phyloP scores from a whole-genome alignment of 2,329 filamentous ascomycete species.

The Aschersonia sp. region DNA sequence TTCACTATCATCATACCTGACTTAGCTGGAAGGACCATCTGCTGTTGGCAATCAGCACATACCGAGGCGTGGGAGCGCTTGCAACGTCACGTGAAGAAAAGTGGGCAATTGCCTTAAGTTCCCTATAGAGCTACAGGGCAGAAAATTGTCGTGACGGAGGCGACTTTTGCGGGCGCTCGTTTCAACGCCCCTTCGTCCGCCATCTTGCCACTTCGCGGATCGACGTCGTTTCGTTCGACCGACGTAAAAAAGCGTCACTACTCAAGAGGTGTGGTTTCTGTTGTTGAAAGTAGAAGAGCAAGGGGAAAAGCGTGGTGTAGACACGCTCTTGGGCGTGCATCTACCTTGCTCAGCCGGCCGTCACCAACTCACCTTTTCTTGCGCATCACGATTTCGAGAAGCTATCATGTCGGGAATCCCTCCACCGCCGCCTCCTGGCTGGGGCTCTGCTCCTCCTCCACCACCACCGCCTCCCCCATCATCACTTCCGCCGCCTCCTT shows the following conservation, averaged over 20 bases:
- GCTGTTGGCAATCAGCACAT: not conserved
- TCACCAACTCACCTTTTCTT: slow-evolving; percentile 11
- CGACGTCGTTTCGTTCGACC: not conserved
- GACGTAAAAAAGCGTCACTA: not conserved
- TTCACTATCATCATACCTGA: too few relatives aligned
- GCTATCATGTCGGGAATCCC: slow-evolving; percentile 36
- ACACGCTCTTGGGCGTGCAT: slow-evolving; percentile 21
- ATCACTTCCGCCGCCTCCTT: slow-evolving; percentile 40
- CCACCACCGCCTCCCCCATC: slow-evolving; percentile 39
- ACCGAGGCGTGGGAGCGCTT: not conserved
- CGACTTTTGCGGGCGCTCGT: slow-evolving; percentile 9
- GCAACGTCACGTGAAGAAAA: slow-evolving; percentile 12
- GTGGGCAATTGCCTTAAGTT: slow-evolving; percentile 5
- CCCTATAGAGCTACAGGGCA: slow-evolving; percentile 9
- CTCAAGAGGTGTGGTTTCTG: not conserved
- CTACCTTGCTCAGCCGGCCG: slow-evolving; percentile 11
- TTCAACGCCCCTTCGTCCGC: slow-evolving; percentile 15
- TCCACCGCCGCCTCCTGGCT: slow-evolving; percentile 43
- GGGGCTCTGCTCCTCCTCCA: slow-evolving; percentile 37
- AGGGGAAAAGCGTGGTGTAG: slow-evolving; percentile 15
- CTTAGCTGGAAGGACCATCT: not conserved
- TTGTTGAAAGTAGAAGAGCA: slow-evolving; percentile 4
- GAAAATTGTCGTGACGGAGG: slow-evolving; percentile 21
- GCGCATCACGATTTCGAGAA: slow-evolving; percentile 5
- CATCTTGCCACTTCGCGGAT: slow-evolving; percentile 13